Conservation (phyloP, 106 monocot species). For the Cymbidium sinense region DNA sequence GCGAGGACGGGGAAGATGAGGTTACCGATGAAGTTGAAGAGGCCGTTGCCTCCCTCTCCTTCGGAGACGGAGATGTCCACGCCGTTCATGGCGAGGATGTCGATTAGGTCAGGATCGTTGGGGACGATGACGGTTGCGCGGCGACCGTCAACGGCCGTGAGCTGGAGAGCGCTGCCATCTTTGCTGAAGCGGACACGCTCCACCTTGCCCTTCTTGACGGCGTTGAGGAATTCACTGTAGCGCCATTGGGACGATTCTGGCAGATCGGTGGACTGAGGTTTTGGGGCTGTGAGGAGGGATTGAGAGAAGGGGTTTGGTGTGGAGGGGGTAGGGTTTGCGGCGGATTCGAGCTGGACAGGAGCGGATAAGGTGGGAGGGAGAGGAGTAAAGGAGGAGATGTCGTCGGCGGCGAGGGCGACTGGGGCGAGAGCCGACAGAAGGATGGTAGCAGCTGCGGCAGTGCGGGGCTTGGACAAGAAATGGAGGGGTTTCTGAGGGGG, state of each 20-base stretch:
- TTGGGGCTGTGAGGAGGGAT: conserved; percentile 64
- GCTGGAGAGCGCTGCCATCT: conserved; percentile 79
- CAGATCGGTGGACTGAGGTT: conserved; percentile 58
- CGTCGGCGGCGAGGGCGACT: too few species aligned
- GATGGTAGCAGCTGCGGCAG: conserved; percentile 28
- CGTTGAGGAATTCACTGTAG: conserved; percentile 94
- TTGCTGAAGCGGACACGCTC: conserved; percentile 93
- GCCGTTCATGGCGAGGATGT: conserved; percentile 96
- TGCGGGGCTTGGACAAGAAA: conserved; percentile 5
- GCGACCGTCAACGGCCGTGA: conserved; percentile 91
- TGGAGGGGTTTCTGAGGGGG: background rate
- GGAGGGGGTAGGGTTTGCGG: conserved; percentile 14
- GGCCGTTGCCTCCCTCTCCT: conserved; percentile 38
- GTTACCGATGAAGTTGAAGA: conserved; percentile 73
- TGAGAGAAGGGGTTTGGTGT: conserved; percentile 45
- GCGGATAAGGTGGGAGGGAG: too few species aligned
- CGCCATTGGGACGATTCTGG: conserved; percentile 93
- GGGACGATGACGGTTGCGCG: conserved; percentile 86
- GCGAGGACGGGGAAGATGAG: conserved; percentile 85
- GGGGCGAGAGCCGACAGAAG: conserved; percentile 33
- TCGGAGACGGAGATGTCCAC: conserved; percentile 99
- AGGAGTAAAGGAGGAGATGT: too few species aligned
- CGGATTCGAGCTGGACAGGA: conserved; percentile 31
- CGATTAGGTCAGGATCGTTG: conserved; percentile 92
- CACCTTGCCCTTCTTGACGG: conserved; percentile 93